Base-by-base conservation (phyloP, 73 alveolate species). In the Effrenium voratum region DNA sequence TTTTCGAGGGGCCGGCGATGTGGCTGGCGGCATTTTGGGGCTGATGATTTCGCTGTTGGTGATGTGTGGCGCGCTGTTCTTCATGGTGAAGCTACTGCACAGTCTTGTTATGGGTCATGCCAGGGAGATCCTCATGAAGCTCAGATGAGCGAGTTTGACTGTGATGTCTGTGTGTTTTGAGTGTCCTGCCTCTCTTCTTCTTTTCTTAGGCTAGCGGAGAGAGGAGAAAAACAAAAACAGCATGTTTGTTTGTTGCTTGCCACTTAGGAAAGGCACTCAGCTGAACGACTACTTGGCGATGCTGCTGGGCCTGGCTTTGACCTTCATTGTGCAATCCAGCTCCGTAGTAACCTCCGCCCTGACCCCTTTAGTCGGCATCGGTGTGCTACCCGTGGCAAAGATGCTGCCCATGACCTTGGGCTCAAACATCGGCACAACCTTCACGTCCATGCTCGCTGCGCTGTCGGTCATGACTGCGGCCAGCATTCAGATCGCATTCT, bases 391-490 rank as follows among this genome's bases (percentile, higher is more conserved):
- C 68, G 22, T 52, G 68, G 40, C 38, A 55, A 87, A 87, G 84
- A 87, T 87, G 95, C 70, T 87, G 63, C 95, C 95, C 22, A 47
- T 66, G 57, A 87, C 95, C 19, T 28, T 87, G 50, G 95, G 95
- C 2, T 83, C 95, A 70, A 87, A 87, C 84, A 87, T 87, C 44
- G 95, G 95, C 85, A 87, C 95, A 46, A 87, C 95, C 72, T 87
- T 60, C 85, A 87, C 95, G 0, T 83, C 95, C 47, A 55, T 87
- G 46, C 70, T 87, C 36, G 95, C 95, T 1, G 95, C 95, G 15
- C 8, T 87, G 26, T 70, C 85, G 3, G 95, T 60, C 28, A 47
- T 66, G 52, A 66, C 24, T 24, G 85, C 41, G 70, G 95, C 40
- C 36, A 63, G 52, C 72, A 32, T 87, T 70, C 95, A 87, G 59